Evolutionary conservation across 768 basidiomycete species (phyloP).

Genomic region (Melanogaster broomeanus): DNA sequence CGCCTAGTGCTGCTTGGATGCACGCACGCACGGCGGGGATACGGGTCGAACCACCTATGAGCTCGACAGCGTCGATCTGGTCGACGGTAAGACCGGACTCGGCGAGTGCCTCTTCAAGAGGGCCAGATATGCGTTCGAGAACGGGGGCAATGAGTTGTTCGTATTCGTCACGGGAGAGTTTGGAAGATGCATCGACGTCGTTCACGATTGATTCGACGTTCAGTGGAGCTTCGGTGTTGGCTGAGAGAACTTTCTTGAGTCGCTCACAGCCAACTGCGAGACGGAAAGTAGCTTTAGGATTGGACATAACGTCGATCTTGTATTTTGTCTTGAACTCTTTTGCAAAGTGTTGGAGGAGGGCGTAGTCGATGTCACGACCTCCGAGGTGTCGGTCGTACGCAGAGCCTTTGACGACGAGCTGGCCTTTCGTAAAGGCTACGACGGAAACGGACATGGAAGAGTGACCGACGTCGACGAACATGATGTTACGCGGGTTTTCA

Average conservation of each 20-base stretch:
- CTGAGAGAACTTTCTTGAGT: slow-evolving; percentile 95
- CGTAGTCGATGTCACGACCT: slow-evolving; percentile 94
- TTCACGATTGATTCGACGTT: slow-evolving; percentile 97
- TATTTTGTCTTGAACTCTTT: slow-evolving; percentile 94
- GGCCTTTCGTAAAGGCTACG: slow-evolving; percentile 93
- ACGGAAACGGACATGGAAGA: slow-evolving; percentile 85
- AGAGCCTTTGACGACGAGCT: slow-evolving; percentile 81
- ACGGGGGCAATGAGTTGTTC: slow-evolving; percentile 76
- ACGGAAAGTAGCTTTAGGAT: slow-evolving; percentile 92
- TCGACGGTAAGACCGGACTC: slow-evolving; percentile 82
- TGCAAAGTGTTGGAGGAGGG: slow-evolving; percentile 86
- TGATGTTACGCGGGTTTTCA: slow-evolving; percentile 82
- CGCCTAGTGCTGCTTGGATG: slow-evolving; percentile 82
- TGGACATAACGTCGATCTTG: slow-evolving; percentile 93
- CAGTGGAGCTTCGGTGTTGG: slow-evolving; percentile 85
- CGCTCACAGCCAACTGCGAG: slow-evolving; percentile 87
- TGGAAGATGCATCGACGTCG: slow-evolving; percentile 90
- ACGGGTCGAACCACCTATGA: slow-evolving; percentile 92
- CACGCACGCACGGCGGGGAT: slow-evolving; percentile 88
- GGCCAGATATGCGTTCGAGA: slow-evolving; percentile 73
- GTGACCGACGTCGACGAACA: slow-evolving; percentile 96
- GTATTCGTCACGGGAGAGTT: slow-evolving; percentile 78
- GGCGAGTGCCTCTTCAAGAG: slow-evolving; percentile 75
- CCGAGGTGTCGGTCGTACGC: slow-evolving; percentile 94
- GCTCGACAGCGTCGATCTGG: slow-evolving; percentile 88